These are phyloP conservation scores for Fraxinus angustifolia DNA, from an alignment of 305 asterid genomes.

Conservation along the genomic window DNA sequence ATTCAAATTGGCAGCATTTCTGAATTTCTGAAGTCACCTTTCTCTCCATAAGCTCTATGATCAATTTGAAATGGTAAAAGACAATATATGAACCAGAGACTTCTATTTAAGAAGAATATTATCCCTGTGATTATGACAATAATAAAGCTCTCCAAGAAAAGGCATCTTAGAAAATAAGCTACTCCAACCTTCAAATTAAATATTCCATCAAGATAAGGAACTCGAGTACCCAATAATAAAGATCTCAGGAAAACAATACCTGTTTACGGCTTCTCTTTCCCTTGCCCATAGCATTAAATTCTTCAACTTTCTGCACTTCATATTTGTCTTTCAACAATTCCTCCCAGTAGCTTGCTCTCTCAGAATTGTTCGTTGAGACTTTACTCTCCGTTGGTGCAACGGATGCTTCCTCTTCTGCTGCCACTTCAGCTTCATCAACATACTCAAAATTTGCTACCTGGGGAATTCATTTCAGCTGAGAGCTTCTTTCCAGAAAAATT, in stretches of 20 bases:
- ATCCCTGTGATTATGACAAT: not conserved
- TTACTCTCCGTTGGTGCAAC: constrained; percentile 49
- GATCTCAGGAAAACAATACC: constrained; percentile 34
- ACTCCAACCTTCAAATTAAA: not conserved
- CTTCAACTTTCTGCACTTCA: constrained; percentile 82
- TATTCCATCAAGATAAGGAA: constrained; percentile 8
- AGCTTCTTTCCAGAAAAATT: constrained; percentile 19
- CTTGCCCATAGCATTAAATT: constrained; percentile 87
- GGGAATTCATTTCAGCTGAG: constrained; percentile 27
- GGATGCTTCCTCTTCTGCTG: constrained; percentile 68
- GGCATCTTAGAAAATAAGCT: not conserved
- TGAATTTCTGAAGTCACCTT: not conserved
- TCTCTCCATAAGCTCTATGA: not conserved
- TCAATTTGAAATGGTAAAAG: not conserved
- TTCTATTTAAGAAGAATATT: not conserved
- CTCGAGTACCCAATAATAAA: constrained; percentile 12
- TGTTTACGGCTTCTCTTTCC: constrained; percentile 94
- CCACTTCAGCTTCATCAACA: constrained; percentile 67
- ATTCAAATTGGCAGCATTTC: constrained; percentile 1
- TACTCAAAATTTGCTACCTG: constrained; percentile 98
- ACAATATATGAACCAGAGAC: not conserved
- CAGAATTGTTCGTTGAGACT: constrained; percentile 61
- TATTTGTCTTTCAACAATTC: constrained; percentile 76
- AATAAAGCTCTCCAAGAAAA: not conserved
- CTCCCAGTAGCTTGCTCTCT: constrained; percentile 78